Evolutionary conservation across 192 early-diverging fungal genomes (phyloP).

Genomic region (Kappamyces sp.): DNA sequence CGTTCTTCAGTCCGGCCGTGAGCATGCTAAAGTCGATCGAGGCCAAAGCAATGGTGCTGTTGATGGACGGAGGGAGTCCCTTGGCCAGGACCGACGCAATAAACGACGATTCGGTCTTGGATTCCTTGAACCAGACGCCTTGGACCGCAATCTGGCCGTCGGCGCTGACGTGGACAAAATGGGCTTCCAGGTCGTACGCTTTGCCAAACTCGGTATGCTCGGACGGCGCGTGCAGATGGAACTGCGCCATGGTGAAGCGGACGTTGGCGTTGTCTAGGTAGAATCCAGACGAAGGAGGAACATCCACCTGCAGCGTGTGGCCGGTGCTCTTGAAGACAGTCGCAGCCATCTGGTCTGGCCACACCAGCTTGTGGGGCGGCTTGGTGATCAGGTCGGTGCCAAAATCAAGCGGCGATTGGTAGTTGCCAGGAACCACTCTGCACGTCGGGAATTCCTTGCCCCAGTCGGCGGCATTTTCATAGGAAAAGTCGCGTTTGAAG

Average conservation of each 20-base stretch:
- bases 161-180: slow-evolving; percentile 46
- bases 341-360: slow-evolving; percentile 9
- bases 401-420: slow-evolving; percentile 54
- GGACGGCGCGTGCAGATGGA: slow-evolving; percentile 61
- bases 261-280: slow-evolving; percentile 4
- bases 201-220: slow-evolving; percentile 44
- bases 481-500: neutral
- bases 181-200: slow-evolving; percentile 29
- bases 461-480: slow-evolving; percentile 21
- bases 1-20: neutral
- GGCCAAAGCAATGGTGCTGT: slow-evolving; percentile 11
- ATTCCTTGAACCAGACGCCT: slow-evolving; percentile 40
- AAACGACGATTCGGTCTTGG: slow-evolving; percentile 22
- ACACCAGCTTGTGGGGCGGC: neutral
- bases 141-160: slow-evolving; percentile 40
- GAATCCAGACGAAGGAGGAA: slow-evolving; percentile 3
- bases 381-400: neutral
- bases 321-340: slow-evolving; percentile 31
- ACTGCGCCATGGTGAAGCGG: slow-evolving; percentile 37
- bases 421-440: slow-evolving; percentile 16
- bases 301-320: slow-evolving; percentile 33
- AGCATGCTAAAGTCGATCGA: slow-evolving; percentile 15
- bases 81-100: slow-evolving; percentile 19
- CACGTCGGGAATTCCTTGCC: slow-evolving; percentile 23
- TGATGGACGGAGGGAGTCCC: slow-evolving; percentile 1